Percentiles rank a stretch among this genome's conserved stretches.
These are phyloP conservation scores for Clonostachys byssicola DNA, from an alignment of 2,329 filamentous ascomycete genomes.

Conservation along the genomic window DNA sequence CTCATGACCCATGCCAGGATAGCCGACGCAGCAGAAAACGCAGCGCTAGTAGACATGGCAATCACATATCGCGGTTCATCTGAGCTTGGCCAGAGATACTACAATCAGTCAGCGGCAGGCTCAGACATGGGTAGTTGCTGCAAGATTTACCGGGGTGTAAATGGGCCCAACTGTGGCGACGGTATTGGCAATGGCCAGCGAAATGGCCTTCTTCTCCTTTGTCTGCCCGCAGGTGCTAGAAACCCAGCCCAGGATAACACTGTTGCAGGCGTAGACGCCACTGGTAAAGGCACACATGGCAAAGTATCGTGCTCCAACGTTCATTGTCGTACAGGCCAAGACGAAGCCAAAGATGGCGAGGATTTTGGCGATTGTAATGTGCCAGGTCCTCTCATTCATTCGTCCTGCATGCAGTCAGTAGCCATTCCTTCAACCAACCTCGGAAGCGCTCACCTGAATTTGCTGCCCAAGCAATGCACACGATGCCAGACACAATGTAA, in stretches of 20 bases:
- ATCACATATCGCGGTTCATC: slow-evolving; percentile 14
- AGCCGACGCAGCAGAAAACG: slow-evolving; percentile 13
- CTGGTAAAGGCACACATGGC: slow-evolving; percentile 22
- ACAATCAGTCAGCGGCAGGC: neutral
- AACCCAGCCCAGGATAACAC: slow-evolving; percentile 30
- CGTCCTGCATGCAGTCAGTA: slow-evolving; percentile 26
- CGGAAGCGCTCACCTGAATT: slow-evolving; percentile 22
- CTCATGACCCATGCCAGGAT: slow-evolving; percentile 12
- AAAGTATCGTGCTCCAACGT: slow-evolving; percentile 18
- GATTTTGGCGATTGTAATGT: slow-evolving; percentile 32
- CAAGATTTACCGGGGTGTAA: slow-evolving; percentile 20
- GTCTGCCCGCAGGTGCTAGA: slow-evolving; percentile 28
- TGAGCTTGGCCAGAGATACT: slow-evolving; percentile 29
- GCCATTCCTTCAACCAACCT: slow-evolving; percentile 10
- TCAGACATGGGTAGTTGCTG: too few species aligned
- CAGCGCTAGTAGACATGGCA: slow-evolving; percentile 13
- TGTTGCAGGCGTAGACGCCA: slow-evolving; percentile 26
- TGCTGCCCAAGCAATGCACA: slow-evolving; percentile 23
- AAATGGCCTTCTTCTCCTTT: slow-evolving; percentile 31
- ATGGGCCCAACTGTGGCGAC: slow-evolving; percentile 30
- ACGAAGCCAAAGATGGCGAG: slow-evolving; percentile 33
- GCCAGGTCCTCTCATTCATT: slow-evolving; percentile 36
- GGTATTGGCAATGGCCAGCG: slow-evolving; percentile 29
- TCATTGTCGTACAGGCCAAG: slow-evolving; percentile 13
- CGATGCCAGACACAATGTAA: slow-evolving; percentile 26